Conservation (phyloP, 257 asterid species). For the Henckelia pumila region DNA sequence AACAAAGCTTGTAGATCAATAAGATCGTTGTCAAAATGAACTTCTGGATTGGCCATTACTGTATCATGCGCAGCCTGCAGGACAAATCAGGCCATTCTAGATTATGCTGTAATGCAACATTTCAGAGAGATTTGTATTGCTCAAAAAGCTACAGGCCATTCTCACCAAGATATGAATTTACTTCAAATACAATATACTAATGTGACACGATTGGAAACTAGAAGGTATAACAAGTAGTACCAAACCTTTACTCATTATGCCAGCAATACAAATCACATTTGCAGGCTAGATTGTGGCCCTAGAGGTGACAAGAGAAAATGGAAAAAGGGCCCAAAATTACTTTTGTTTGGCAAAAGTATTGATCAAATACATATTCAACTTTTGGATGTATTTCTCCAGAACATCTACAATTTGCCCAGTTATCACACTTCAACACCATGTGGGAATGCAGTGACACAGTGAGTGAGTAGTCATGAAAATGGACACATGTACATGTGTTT, state of each 20-base stretch:
- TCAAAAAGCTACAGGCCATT: neutral
- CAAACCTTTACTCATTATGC: too few species aligned
- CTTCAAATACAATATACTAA: neutral
- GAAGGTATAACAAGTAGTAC: neutral
- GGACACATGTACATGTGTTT: too few species aligned
- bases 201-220: neutral
- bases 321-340: neutral
- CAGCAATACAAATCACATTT: neutral
- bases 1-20: slow-evolving; percentile 67
- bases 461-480: neutral
- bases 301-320: neutral
- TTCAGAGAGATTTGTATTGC: slow-evolving; percentile 1
- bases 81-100: slow-evolving; percentile 18
- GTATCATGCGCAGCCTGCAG: slow-evolving; percentile 60
- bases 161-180: neutral
- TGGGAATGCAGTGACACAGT: neutral
- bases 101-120: slow-evolving; percentile 7
- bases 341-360: neutral
- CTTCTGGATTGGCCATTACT: slow-evolving; percentile 42
- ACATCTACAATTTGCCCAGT: neutral
- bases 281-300: neutral
- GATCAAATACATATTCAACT: neutral
- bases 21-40: slow-evolving; percentile 61
- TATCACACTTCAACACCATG: neutral
- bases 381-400: neutral